phyloP scores from a whole-genome alignment of 2,329 filamentous ascomycete genomes.

The Blumeriella jaapii region DNA sequence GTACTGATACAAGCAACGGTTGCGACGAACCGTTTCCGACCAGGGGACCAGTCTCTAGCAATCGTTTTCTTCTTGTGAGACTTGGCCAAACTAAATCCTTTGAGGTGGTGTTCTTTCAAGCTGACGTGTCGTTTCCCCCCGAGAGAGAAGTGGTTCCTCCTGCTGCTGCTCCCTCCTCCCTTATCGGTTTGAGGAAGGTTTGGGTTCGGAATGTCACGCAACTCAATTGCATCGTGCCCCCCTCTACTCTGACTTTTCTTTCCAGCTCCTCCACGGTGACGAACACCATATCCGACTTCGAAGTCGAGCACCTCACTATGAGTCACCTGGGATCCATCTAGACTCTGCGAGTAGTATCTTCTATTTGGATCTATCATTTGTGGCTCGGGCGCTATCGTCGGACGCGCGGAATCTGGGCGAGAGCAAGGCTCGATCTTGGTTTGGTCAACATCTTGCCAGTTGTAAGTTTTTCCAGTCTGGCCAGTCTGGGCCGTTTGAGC shows the following conservation, averaged over 20 bases:
- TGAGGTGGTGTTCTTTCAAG: conserved; percentile 32
- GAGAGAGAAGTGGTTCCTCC: conserved; percentile 29
- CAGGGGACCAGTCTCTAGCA: conserved; percentile 58
- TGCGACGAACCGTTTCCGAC: conserved; percentile 58
- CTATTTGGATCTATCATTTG: background rate
- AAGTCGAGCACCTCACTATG: conserved; percentile 21
- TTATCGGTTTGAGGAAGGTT: conserved; percentile 15
- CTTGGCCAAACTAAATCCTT: conserved; percentile 40
- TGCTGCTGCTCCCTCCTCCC: conserved; percentile 5
- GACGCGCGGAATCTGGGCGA: background rate
- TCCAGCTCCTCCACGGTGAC: conserved; percentile 11
- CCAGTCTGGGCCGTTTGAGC: conserved; percentile 2
- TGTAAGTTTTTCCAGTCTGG: conserved; percentile 12
- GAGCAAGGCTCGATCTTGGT: conserved; percentile 7
- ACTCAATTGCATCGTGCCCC: conserved; percentile 10
- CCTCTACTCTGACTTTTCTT: conserved; percentile 4
- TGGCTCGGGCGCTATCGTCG: background rate
- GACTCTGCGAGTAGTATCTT: conserved; percentile 13
- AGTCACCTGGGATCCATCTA: conserved; percentile 15
- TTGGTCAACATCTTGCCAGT: conserved; percentile 19
- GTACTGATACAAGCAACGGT: conserved; percentile 62
- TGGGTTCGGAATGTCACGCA: conserved; percentile 15
- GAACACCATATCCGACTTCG: conserved; percentile 16
- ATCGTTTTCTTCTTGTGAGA: conserved; percentile 52
- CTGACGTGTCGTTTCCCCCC: conserved; percentile 43